phyloP scores from a whole-genome alignment of 169 alveolate species.

The Eimeria praecox region DNA sequence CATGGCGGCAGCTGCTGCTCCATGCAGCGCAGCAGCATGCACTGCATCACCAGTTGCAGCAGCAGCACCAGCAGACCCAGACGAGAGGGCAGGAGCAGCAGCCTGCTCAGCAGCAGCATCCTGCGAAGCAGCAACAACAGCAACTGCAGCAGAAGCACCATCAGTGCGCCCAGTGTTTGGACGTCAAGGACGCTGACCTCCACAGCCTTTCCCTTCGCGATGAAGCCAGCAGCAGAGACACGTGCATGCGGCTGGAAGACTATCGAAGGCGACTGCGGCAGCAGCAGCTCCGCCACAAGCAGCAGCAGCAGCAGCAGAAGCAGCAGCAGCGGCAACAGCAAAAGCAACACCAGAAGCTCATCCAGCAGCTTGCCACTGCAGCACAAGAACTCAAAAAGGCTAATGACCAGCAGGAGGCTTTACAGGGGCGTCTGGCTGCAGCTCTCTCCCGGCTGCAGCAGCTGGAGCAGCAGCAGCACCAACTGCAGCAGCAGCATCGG shows the following conservation, averaged over 20 bases:
- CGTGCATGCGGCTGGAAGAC: constrained; percentile 38
- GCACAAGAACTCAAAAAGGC: constrained; percentile 60
- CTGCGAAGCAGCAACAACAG: not conserved
- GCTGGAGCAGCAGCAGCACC: constrained; percentile 64
- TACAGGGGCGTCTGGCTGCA: constrained; percentile 46
- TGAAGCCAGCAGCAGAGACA: constrained; percentile 42
- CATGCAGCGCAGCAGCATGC: constrained; percentile 64
- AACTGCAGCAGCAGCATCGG: constrained; percentile 21
- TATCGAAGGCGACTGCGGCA: constrained; percentile 37
- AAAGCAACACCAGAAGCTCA: constrained; percentile 44
- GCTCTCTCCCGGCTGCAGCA: constrained; percentile 32
- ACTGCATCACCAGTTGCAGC: constrained; percentile 26
- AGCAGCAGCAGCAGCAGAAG: constrained; percentile 44
- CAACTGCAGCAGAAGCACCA: not conserved
- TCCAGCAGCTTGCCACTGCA: constrained; percentile 65
- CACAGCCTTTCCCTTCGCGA: constrained; percentile 32
- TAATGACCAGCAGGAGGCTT: constrained; percentile 53
- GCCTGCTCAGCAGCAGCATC: not conserved
- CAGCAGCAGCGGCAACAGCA: constrained; percentile 46
- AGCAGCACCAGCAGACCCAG: constrained; percentile 24
- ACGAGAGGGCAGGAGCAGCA: not conserved
- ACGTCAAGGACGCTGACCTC: constrained; percentile 34
- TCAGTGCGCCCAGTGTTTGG: not conserved
- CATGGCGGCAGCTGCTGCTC: constrained; percentile 47
- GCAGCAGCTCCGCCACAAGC: constrained; percentile 55